Percentiles rank a stretch among this genome's conserved stretches.
These are phyloP conservation scores for Eutrema salsugineum DNA, from an alignment of 441 rosid species.

Conservation along the genomic window DNA sequence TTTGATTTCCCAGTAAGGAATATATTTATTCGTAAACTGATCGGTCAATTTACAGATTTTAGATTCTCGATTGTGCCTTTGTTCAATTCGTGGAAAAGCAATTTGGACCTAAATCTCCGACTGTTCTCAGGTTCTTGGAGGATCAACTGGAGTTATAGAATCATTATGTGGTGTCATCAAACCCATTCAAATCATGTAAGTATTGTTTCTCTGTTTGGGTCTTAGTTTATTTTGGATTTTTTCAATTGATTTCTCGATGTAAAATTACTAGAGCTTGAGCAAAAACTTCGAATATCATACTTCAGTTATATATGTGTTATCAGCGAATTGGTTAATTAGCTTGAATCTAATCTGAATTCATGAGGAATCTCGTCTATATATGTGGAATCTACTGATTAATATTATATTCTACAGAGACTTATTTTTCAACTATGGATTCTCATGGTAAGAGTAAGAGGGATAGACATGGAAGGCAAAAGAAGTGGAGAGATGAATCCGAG, in stretches of 20 bases:
- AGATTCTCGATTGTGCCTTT: neutral
- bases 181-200: conserved; percentile 72
- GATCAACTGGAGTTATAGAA: conserved; percentile 86
- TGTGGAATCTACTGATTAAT: no score
- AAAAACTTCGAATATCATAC: no score
- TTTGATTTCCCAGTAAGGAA: conserved; percentile 62
- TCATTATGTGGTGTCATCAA: conserved; percentile 74
- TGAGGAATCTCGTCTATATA: no score
- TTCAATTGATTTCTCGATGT: neutral
- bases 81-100: neutral
- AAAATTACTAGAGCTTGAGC: no score
- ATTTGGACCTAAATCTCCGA: neutral
- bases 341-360: no score
- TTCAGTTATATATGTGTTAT: no score
- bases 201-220: neutral
- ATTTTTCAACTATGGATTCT: no score
- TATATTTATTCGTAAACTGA: conserved; percentile 63
- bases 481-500: no score
- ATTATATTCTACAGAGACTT: no score
- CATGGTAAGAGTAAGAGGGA: no score
- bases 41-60: conserved; percentile 74
- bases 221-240: neutral
- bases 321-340: no score
- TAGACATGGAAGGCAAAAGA: no score
- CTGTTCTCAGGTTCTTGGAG: conserved; percentile 63